Evolutionary conservation across 495 filamentous ascomycete species (phyloP).

Genomic region (Penicillium pancosmium): DNA sequence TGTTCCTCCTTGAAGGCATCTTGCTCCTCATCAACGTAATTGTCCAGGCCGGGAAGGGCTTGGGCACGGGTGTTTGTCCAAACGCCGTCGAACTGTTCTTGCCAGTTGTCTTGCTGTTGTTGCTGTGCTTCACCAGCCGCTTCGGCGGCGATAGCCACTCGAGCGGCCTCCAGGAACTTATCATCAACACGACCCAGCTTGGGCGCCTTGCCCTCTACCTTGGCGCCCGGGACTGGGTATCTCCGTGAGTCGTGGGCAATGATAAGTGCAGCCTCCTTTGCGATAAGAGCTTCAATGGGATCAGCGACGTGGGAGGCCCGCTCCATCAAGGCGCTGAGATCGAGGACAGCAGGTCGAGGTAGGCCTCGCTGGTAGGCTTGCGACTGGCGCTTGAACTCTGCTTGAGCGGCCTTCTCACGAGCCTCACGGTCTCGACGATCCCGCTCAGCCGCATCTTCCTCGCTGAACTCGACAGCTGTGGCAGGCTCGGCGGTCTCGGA

Average conservation of each 20-base stretch:
- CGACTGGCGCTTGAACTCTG: constrained; percentile 81
- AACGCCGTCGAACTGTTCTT: constrained; percentile 59
- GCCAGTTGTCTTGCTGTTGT: constrained; percentile 55
- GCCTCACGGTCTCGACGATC: constrained; percentile 72
- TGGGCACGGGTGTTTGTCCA: constrained; percentile 68
- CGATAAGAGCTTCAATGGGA: constrained; percentile 63
- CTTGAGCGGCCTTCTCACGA: constrained; percentile 68
- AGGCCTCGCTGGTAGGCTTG: constrained; percentile 86
- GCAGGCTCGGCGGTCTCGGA: constrained; percentile 74
- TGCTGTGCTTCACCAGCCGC: constrained; percentile 46
- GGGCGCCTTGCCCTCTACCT: constrained; percentile 60
- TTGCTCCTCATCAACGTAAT: constrained; percentile 67
- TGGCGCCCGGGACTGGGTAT: constrained; percentile 68
- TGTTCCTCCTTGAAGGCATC: constrained; percentile 47
- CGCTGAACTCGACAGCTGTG: constrained; percentile 53
- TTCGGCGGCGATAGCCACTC: constrained; percentile 75
- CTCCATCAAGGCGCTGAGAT: constrained; percentile 68
- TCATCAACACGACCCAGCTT: constrained; percentile 73
- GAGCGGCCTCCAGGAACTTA: constrained; percentile 68
- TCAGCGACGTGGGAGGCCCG: constrained; percentile 56
- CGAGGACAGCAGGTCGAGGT: constrained; percentile 74
- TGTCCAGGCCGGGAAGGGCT: constrained; percentile 72
- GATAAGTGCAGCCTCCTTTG: constrained; percentile 73
- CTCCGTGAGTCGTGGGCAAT: constrained; percentile 79
- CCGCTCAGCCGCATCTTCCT: constrained; percentile 83